These are phyloP conservation scores for Cucumis hystrix DNA, from an alignment of 306 rosid genomes.

Conservation along the genomic window DNA sequence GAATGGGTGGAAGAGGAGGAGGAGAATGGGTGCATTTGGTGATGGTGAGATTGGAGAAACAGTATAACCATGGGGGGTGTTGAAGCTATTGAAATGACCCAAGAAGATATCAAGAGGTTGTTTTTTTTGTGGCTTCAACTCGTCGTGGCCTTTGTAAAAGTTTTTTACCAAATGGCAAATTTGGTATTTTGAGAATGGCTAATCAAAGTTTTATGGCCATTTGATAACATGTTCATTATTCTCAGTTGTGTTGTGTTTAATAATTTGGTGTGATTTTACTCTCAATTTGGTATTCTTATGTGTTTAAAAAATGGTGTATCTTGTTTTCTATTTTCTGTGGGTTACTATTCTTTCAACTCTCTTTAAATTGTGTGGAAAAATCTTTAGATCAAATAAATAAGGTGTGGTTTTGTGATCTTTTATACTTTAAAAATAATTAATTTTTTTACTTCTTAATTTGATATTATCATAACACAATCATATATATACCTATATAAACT, in stretches of 20 bases:
- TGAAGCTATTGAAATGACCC: constrained; percentile 4
- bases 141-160: constrained; percentile 1
- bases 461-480: no score
- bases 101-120: neutral
- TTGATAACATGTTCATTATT: neutral
- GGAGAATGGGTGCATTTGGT: neutral
- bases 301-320: neutral
- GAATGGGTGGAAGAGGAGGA: constrained; percentile 1
- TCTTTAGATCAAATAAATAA: neutral
- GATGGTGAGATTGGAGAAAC: neutral
- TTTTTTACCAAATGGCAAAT: neutral
- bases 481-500: no score
- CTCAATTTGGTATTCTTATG: neutral
- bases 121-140: constrained; percentile 2
- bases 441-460: neutral
- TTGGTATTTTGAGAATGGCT: constrained; percentile 5
- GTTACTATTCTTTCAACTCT: neutral
- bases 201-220: neutral
- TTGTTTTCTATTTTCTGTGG: neutral
- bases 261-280: neutral
- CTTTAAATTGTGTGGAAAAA: neutral
- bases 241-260: neutral
- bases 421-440: no score
- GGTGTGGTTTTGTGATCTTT: neutral
- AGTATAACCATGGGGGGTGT: neutral